Evolutionary conservation across 805 yeast genomes (phyloP).

Genomic region (Osmozyma mogii): DNA sequence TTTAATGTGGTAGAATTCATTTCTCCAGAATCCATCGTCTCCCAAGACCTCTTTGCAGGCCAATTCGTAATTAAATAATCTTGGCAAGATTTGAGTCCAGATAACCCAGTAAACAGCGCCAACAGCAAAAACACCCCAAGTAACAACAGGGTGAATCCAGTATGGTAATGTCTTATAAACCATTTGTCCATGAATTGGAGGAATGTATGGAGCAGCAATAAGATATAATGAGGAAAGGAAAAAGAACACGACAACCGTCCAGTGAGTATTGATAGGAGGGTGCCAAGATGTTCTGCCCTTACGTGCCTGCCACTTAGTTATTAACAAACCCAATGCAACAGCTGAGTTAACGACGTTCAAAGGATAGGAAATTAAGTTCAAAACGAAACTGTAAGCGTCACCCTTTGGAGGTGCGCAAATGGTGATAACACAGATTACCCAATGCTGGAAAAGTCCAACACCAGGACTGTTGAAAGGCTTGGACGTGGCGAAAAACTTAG

Average conservation of each 20-base stretch:
- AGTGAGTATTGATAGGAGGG: conserved; percentile 63
- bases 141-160: conserved; percentile 75
- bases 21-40: conserved; percentile 68
- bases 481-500: conserved; percentile 60
- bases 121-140: conserved; percentile 63
- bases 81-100: conserved; percentile 56
- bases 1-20: conserved; percentile 41
- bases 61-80: conserved; percentile 43
- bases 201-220: conserved; percentile 70
- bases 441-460: conserved; percentile 68
- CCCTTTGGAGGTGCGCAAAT: conserved; percentile 81
- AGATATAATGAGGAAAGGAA: conserved; percentile 57
- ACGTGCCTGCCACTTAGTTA: conserved; percentile 43
- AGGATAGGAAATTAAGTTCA: conserved; percentile 77
- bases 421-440: conserved; percentile 65
- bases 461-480: conserved; percentile 69
- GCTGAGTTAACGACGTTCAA: conserved; percentile 65
- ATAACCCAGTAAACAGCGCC: conserved; percentile 62
- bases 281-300: conserved; percentile 53
- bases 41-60: conserved; percentile 48
- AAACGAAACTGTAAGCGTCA: conserved; percentile 75
- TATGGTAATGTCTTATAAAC: conserved; percentile 70
- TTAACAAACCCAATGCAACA: conserved; percentile 56
- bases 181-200: conserved; percentile 58
- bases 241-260: conserved; percentile 59